These are phyloP conservation scores for Mycena chlorophos DNA, from an alignment of 768 basidiomycete genomes.

Conservation along the genomic window DNA sequence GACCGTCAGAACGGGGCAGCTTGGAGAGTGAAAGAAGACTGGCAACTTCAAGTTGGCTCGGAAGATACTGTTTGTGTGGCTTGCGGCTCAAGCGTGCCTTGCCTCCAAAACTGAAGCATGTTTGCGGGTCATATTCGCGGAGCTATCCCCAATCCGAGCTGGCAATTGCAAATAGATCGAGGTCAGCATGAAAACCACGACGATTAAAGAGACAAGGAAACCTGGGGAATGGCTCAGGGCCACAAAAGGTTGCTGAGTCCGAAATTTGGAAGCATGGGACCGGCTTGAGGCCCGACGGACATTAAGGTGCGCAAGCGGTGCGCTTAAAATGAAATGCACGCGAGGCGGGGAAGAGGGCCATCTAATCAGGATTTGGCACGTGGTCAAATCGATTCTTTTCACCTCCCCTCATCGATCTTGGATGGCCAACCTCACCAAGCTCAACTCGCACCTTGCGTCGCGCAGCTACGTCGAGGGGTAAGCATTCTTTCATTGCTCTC, in stretches of 20 bases:
- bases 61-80: too few species aligned
- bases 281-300: conserved; percentile 1
- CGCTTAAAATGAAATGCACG: background rate
- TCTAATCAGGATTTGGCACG: too few species aligned
- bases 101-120: too few species aligned
- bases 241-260: background rate
- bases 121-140: too few species aligned
- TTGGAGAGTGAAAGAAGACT: background rate
- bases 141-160: too few species aligned
- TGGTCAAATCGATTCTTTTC: conserved; percentile 8
- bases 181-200: too few species aligned
- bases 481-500: conserved; percentile 38
- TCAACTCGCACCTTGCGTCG: conserved; percentile 84
- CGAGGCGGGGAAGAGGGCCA: too few species aligned
- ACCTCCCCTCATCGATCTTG: conserved; percentile 42
- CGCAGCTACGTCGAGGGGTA: conserved; percentile 92
- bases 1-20: too few species aligned
- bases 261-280: background rate
- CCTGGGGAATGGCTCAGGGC: too few species aligned
- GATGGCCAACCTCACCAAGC: conserved; percentile 67
- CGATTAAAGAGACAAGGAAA: too few species aligned
- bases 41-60: too few species aligned
- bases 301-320: background rate
- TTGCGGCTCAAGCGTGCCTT: too few species aligned
- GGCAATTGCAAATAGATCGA: background rate